Conservation (phyloP, 805 yeast species). For the Zygosaccharomyces bisporus region DNA sequence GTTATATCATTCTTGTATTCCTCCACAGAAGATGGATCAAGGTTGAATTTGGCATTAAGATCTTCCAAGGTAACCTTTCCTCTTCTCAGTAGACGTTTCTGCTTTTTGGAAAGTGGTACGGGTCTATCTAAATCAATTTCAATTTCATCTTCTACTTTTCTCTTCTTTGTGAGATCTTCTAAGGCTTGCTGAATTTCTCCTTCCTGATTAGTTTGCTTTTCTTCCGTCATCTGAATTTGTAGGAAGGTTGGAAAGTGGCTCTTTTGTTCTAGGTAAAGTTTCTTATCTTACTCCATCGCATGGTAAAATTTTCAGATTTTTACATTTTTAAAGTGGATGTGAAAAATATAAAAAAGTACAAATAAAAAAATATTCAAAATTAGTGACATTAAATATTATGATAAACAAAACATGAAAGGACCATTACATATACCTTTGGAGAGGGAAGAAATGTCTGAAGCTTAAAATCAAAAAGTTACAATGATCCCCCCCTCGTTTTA, state of each 20-base stretch:
- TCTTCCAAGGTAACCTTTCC: constrained; percentile 63
- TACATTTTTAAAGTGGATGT: too few relatives aligned
- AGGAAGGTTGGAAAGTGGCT: neutral
- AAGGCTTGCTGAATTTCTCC: constrained; percentile 35
- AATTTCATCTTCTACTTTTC: constrained; percentile 49
- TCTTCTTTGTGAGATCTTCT: constrained; percentile 36
- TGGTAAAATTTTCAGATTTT: constrained; percentile 17
- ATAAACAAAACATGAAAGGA: constrained; percentile 1
- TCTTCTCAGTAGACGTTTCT: constrained; percentile 77
- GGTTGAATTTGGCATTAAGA: constrained; percentile 41
- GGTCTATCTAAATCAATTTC: constrained; percentile 67
- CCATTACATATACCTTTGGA: neutral
- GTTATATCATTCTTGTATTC: constrained; percentile 39
- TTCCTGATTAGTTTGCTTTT: constrained; percentile 28
- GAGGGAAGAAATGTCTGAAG: neutral
- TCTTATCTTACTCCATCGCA: constrained; percentile 17
- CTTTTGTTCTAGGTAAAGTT: neutral
- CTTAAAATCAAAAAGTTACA: neutral
- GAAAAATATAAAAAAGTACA: constrained; percentile 3
- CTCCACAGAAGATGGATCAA: constrained; percentile 37
- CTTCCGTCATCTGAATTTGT: constrained; percentile 6
- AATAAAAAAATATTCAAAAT: constrained; percentile 2
- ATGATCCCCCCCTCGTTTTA: neutral
- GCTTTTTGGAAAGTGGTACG: constrained; percentile 86
- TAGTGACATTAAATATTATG: constrained; percentile 7